Evolutionary conservation across 1,139 yeast species (phyloP).

Genomic region (Pichia sp.): DNA sequence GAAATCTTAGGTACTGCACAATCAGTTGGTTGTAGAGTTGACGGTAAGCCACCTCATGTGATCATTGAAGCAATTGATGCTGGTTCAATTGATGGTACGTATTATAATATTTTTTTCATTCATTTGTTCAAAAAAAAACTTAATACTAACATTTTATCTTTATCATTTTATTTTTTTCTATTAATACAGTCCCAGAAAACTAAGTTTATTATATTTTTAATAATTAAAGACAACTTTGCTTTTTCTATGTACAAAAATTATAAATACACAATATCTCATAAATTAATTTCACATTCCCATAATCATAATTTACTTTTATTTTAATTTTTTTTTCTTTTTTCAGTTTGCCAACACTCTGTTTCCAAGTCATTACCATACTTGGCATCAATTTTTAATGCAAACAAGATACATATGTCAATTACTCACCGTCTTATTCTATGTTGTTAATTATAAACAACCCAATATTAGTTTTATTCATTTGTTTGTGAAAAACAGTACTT

Average conservation of each 20-base stretch:
- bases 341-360: slow-evolving; percentile 96
- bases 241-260: slow-evolving; percentile 15
- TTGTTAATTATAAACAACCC: slow-evolving; percentile 10
- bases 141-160: slow-evolving; percentile 16
- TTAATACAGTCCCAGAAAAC: slow-evolving; percentile 60
- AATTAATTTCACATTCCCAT: not conserved
- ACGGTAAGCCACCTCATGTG: slow-evolving; percentile 99
- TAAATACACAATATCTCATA: slow-evolving; percentile 2
- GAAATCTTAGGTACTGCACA: slow-evolving; percentile 99
- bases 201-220: slow-evolving; percentile 32
- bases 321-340: slow-evolving; percentile 1
- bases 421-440: slow-evolving; percentile 55
- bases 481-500: slow-evolving; percentile 11
- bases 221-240: slow-evolving; percentile 11
- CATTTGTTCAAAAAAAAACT: not conserved
- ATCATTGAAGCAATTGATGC: slow-evolving; percentile 96
- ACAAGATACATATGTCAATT: slow-evolving; percentile 68
- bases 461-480: not conserved
- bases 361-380: slow-evolving; percentile 60
- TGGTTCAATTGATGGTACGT: slow-evolving; percentile 83
- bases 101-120: not conserved
- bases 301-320: slow-evolving; percentile 1
- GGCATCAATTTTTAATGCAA: slow-evolving; percentile 95
- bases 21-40: slow-evolving; percentile 98
- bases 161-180: not conserved